These are phyloP conservation scores for Lasiodiplodia citricola DNA, from an alignment of 2,329 filamentous ascomycete genomes.

Conservation along the genomic window DNA sequence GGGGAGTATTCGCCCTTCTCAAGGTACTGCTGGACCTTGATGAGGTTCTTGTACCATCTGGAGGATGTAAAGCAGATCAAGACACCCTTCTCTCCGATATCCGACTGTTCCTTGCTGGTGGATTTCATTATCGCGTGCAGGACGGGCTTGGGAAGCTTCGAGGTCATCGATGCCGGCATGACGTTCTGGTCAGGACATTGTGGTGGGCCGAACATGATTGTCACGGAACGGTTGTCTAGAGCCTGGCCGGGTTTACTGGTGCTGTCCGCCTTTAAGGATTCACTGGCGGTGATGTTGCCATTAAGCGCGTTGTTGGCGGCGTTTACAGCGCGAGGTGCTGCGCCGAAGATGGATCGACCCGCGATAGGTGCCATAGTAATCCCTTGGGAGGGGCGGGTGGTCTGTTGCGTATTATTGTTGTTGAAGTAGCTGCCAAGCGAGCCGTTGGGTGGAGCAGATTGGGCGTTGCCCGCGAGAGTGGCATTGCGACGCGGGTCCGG, in stretches of 20 bases:
- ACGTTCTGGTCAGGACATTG: neutral
- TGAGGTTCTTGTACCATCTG: neutral
- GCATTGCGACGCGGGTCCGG: neutral
- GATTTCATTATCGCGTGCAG: neutral
- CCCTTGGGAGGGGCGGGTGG: neutral
- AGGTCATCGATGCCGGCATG: neutral
- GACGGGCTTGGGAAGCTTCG: neutral
- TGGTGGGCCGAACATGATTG: constrained; percentile 1
- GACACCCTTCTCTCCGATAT: neutral
- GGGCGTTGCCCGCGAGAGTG: neutral
- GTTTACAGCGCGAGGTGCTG: neutral
- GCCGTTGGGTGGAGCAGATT: neutral
- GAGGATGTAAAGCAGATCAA: neutral
- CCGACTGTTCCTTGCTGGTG: neutral
- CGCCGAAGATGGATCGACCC: neutral
- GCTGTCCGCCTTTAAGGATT: neutral
- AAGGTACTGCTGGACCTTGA: neutral
- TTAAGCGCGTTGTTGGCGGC: neutral
- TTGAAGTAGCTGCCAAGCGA: neutral
- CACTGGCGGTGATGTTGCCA: neutral
- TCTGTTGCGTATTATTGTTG: neutral
- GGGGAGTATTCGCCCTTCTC: neutral
- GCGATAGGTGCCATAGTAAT: neutral
- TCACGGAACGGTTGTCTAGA: neutral
- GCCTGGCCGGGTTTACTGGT: neutral